phyloP scores from a whole-genome alignment of 1,284 basidiomycete species.

The Taiwanofungus camphoratus region DNA sequence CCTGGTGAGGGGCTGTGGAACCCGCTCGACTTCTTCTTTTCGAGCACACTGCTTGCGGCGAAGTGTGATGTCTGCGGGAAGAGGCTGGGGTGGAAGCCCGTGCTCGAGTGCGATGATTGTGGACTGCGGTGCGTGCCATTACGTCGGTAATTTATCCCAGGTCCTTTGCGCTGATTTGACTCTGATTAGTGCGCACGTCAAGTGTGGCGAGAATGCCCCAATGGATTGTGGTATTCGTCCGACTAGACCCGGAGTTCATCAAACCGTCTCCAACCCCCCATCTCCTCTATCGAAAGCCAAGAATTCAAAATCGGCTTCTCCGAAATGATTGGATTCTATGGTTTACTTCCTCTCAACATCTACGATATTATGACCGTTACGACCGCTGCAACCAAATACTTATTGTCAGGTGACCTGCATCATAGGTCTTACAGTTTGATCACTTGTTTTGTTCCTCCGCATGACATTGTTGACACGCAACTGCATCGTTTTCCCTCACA shows the following conservation, averaged over 20 bases:
- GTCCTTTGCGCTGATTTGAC: background rate
- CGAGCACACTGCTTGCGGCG: constrained; percentile 56
- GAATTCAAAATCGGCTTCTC: constrained; percentile 6
- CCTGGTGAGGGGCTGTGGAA: constrained; percentile 50
- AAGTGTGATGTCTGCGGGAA: constrained; percentile 83
- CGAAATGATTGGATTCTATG: background rate
- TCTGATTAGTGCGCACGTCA: constrained; percentile 8
- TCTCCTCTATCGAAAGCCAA: constrained; percentile 8
- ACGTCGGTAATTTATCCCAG: constrained; percentile 1
- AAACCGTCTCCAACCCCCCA: background rate
- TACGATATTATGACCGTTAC: constrained; percentile 2
- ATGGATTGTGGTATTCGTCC: constrained; percentile 12
- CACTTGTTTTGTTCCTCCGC: background rate
- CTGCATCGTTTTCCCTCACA: background rate
- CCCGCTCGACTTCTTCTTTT: constrained; percentile 74
- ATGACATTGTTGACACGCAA: background rate
- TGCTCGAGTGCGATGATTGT: constrained; percentile 88
- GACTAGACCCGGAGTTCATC: constrained; percentile 2
- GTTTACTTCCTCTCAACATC: background rate
- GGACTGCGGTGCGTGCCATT: constrained; percentile 48
- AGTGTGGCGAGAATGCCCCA: constrained; percentile 11
- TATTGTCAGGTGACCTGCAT: background rate
- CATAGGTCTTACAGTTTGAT: background rate
- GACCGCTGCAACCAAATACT: background rate
- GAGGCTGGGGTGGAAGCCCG: constrained; percentile 78